phyloP scores from a whole-genome alignment of 2,329 filamentous ascomycete species.

The Penicillium digitatum region DNA sequence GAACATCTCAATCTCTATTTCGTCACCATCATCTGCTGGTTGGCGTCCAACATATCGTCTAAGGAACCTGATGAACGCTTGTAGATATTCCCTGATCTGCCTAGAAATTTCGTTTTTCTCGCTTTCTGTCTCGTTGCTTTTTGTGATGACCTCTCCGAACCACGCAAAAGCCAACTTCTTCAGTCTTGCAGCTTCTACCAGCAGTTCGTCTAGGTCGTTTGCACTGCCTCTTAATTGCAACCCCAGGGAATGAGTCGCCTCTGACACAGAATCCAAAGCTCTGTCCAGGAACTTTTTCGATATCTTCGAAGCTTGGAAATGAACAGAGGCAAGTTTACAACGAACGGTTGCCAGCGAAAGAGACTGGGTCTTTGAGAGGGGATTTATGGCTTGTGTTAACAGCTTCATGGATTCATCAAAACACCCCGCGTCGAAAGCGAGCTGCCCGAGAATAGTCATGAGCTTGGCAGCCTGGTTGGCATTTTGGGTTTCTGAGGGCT shows the following conservation, averaged over 20 bases:
- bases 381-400: constrained; percentile 31
- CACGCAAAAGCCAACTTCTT: constrained; percentile 42
- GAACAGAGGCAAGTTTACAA: constrained; percentile 39
- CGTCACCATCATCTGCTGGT: constrained; percentile 26
- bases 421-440: constrained; percentile 41
- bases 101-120: constrained; percentile 20
- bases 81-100: constrained; percentile 36
- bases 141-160: constrained; percentile 32
- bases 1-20: constrained; percentile 31
- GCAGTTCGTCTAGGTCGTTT: constrained; percentile 43
- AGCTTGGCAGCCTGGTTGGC: constrained; percentile 32
- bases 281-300: constrained; percentile 21
- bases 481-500: constrained; percentile 21
- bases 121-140: constrained; percentile 11
- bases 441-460: constrained; percentile 36
- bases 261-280: constrained; percentile 27
- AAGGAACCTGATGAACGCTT: constrained; percentile 40
- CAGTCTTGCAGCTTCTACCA: constrained; percentile 42
- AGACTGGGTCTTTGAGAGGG: constrained; percentile 31
- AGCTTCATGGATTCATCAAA: constrained; percentile 39
- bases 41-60: constrained; percentile 40
- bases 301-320: constrained; percentile 32
- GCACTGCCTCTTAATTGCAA: constrained; percentile 39
- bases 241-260: constrained; percentile 35
- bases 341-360: constrained; percentile 36